These are phyloP conservation scores for Podila minutissima DNA, from an alignment of 192 early-diverging fungal species.

Conservation along the genomic window DNA sequence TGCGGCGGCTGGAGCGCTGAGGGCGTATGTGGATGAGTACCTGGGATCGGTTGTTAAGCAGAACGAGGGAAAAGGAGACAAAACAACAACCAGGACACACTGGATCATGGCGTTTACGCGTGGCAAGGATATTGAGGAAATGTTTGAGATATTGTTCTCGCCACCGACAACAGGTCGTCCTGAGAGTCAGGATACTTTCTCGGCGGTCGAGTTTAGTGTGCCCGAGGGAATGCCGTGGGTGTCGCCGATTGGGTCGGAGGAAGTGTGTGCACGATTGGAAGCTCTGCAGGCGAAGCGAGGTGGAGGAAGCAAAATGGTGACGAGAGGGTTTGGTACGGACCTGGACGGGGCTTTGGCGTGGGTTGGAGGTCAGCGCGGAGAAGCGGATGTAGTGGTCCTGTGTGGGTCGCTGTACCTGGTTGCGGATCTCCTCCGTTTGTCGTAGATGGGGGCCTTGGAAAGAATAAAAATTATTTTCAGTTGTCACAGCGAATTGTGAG, in stretches of 20 bases:
- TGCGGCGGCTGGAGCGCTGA: constrained; percentile 72
- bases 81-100: constrained; percentile 47
- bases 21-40: constrained; percentile 68
- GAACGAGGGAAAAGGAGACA: neutral
- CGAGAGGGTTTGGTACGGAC: constrained; percentile 52
- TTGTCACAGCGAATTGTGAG: too few species aligned
- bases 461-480: too few species aligned
- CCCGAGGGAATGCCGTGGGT: constrained; percentile 95
- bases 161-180: neutral
- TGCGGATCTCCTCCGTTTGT: constrained; percentile 76
- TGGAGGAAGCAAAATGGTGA: constrained; percentile 14
- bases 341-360: constrained; percentile 40
- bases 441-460: neutral
- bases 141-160: constrained; percentile 67
- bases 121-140: constrained; percentile 71
- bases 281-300: constrained; percentile 4
- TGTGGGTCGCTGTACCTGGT: constrained; percentile 91
- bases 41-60: neutral
- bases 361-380: constrained; percentile 32
- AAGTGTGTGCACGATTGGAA: constrained; percentile 49
- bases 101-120: constrained; percentile 84
- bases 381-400: constrained; percentile 68
- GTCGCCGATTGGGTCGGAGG: constrained; percentile 56
- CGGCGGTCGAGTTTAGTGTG: constrained; percentile 74
- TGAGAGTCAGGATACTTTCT: constrained; percentile 66